Percentiles rank a stretch among this genome's conserved stretches.
Evolutionary conservation across 2,329 filamentous ascomycete genomes (phyloP).

Genomic region (Chaetomiaceae sp.): DNA sequence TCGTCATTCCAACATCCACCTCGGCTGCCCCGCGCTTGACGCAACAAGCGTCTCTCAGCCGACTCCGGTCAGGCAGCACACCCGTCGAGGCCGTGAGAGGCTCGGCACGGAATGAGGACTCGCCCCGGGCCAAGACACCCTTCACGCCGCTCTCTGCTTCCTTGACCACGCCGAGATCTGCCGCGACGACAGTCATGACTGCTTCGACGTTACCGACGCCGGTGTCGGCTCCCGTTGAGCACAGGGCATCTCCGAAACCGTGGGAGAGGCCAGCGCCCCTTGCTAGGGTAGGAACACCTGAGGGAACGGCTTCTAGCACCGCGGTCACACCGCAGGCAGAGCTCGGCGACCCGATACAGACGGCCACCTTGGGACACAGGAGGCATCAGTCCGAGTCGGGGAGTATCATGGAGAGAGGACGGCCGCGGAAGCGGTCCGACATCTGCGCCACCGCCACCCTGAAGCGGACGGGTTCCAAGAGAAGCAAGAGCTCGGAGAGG

Average conservation of each 20-base stretch:
- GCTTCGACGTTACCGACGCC: slow-evolving; percentile 45
- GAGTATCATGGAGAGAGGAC: slow-evolving; percentile 57
- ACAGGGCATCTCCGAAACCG: slow-evolving; percentile 40
- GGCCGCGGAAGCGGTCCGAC: slow-evolving; percentile 53
- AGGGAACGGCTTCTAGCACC: slow-evolving; percentile 29
- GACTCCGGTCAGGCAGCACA: slow-evolving; percentile 44
- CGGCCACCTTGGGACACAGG: slow-evolving; percentile 38
- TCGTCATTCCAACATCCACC: slow-evolving; percentile 49
- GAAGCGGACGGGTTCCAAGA: slow-evolving; percentile 40
- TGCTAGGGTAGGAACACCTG: slow-evolving; percentile 28
- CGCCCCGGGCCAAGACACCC: slow-evolving; percentile 42
- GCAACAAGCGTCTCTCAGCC: slow-evolving; percentile 40
- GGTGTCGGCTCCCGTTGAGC: slow-evolving; percentile 45
- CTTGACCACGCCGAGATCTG: slow-evolving; percentile 42
- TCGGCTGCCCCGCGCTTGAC: slow-evolving; percentile 32
- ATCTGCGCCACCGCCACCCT: slow-evolving; percentile 33
- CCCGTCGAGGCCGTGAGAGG: slow-evolving; percentile 39
- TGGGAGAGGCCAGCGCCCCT: slow-evolving; percentile 37
- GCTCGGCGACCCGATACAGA: slow-evolving; percentile 25
- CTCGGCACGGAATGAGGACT: slow-evolving; percentile 43
- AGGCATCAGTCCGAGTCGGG: slow-evolving; percentile 54
- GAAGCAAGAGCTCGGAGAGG: slow-evolving; percentile 48
- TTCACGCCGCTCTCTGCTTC: slow-evolving; percentile 44
- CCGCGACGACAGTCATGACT: slow-evolving; percentile 35
- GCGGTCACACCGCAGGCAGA: slow-evolving; percentile 32